Base-by-base conservation (phyloP, 164 flowering plant genomes). In the Saururus chinensis region DNA sequence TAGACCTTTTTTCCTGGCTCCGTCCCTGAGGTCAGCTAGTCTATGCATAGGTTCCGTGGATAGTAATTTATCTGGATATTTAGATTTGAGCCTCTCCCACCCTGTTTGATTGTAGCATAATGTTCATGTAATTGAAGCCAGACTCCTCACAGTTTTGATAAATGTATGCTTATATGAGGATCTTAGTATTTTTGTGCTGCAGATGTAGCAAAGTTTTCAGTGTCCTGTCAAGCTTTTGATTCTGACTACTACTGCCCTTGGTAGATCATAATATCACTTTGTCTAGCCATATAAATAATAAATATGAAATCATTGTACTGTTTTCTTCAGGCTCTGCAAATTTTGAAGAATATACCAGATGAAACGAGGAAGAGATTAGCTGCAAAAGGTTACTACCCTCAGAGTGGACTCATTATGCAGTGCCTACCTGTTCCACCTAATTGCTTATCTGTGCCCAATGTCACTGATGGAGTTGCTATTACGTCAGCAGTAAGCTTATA, bases 371-470 rank as follows among this genome's bases (percentile, higher is more conserved):
- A 67, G 51, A 84, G 79, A 73, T 93, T 93, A 16, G 64, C 73
- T 40, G 75, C 65, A 25, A 93, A 84, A 80, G 91, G 91, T 7
- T 82, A 73, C 68, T 78, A 76, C 51, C 85, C 89, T 59, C 97
- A 93, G 67, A 85, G 81, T 59, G 99, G 99, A 48, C 86, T 81
- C 60, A 75, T 93, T 23, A 2, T 93, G 60, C 74, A 80, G 24
- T 73, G 76, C 66, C 53, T 93, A 49, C 97, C 99, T 12, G 97
- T 93, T 40, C 99, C 99, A 59, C 99, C 99, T 16, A 93, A 93
- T 60, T 90, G 99, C 67, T 80, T 93, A 72, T 84, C 96, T 6
- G 86, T 87, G 60, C 99, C 99, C 4, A 97, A 88, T 19, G 42
- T 90, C 59, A 85, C 91, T 23, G 92, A 90, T 81, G 99, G 97